A percentile compares a stretch with the other conserved stretches of the same genome.
These are phyloP conservation scores for Deinandra increscens DNA, from an alignment of 129 eudicot species.

Conservation along the genomic window DNA sequence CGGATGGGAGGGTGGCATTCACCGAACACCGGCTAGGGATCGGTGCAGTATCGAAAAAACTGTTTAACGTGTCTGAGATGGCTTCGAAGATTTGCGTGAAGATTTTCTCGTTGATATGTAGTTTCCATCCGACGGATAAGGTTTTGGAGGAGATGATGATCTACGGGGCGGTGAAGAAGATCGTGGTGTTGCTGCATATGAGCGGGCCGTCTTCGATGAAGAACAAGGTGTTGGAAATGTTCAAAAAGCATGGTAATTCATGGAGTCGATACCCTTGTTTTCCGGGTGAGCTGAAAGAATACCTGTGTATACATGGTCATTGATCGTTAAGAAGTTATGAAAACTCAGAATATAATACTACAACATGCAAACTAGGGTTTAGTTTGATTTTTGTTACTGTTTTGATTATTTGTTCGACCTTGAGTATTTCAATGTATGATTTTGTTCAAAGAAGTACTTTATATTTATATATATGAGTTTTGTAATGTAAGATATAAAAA, in stretches of 20 bases:
- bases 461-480: too few relatives aligned
- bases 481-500: too few relatives aligned
- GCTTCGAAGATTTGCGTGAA: conserved; percentile 62
- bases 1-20: conserved; percentile 78
- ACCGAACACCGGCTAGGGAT: conserved; percentile 64
- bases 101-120: conserved; percentile 55
- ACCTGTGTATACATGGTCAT: conserved; percentile 28
- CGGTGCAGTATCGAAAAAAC: conserved; percentile 49
- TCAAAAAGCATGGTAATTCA: conserved; percentile 53
- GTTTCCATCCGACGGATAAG: conserved; percentile 56
- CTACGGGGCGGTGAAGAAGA: conserved; percentile 60
- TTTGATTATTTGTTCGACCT: not conserved
- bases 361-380: conserved; percentile 6
- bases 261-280: conserved; percentile 81
- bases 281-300: conserved; percentile 57
- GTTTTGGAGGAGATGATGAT: conserved; percentile 76
- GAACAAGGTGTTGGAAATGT: conserved; percentile 52
- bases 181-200: conserved; percentile 63
- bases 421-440: conserved; percentile 1
- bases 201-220: conserved; percentile 54
- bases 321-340: too few relatives aligned
- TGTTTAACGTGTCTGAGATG: conserved; percentile 47
- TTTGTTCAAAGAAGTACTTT: conserved; percentile 17
- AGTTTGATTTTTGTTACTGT: conserved; percentile 7
- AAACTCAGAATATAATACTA: not conserved